A percentile compares a stretch with the other conserved stretches of the same genome.
Evolutionary conservation across 2,329 filamentous ascomycete species (phyloP).

Genomic region (Aspergillus intermedius): DNA sequence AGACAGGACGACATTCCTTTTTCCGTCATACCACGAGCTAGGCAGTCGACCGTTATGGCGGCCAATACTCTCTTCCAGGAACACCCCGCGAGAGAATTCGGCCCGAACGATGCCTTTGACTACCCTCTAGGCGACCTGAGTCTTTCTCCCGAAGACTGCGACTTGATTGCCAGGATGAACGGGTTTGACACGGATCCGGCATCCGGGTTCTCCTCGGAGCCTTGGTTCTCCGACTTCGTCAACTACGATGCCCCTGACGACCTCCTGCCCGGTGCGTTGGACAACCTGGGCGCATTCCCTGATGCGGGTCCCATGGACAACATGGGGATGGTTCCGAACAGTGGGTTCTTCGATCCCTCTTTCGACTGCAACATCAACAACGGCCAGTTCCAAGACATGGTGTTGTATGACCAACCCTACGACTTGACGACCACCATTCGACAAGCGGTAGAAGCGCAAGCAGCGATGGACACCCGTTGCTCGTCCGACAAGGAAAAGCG

Average conservation of each 20-base stretch:
- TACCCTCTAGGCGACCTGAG: constrained; percentile 21
- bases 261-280: constrained; percentile 12
- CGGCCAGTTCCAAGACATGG: constrained; percentile 9
- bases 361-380: constrained; percentile 4
- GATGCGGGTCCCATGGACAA: constrained; percentile 7
- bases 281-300: constrained; percentile 10
- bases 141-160: constrained; percentile 23
- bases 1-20: not conserved
- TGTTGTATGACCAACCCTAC: not conserved
- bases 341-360: not conserved
- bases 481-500: constrained; percentile 36
- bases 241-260: constrained; percentile 16
- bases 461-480: constrained; percentile 28
- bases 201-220: constrained; percentile 12
- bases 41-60: not conserved
- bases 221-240: constrained; percentile 19
- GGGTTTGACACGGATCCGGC: constrained; percentile 16
- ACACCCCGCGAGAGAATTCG: constrained; percentile 22
- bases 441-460: constrained; percentile 31
- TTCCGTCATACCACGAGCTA: not conserved
- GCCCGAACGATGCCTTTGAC: constrained; percentile 31
- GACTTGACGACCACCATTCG: constrained; percentile 15
- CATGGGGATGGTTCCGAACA: constrained; percentile 7
- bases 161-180: constrained; percentile 18
- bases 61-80: not conserved